Evolutionary conservation across 2,329 filamentous ascomycete genomes (phyloP), one percentile per base, ranked within the genome.

Genomic region (Hypoxylon sp.): DNA sequence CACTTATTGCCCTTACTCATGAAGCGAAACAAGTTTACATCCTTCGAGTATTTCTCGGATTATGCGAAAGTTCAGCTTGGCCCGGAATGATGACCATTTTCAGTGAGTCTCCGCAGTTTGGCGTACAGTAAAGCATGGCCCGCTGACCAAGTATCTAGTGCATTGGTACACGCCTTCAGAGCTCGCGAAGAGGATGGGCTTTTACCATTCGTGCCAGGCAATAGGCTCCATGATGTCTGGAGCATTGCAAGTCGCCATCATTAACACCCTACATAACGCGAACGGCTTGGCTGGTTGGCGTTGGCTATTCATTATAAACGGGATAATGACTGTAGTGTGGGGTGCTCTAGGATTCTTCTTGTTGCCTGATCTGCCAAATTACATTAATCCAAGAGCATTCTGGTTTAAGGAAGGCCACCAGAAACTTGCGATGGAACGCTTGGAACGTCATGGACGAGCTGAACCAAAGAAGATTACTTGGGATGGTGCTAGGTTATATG

Each of bases 281-380:
- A 76, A 73, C 2, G 85, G 85, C 0, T 79, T 86, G 71, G 77
- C 84, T 0, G 85, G 85, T 0, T 87, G 85, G 85, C 75, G 82
- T 27, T 85, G 83, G 85, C 77, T 88, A 0, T 89, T 88, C 57
- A 82, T 89, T 25, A 86, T 89, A 48, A 87, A 88, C 65, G 86
- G 84, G 1, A 79, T 87, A 27, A 88, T 88, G 76, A 86, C 84
- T 1, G 79, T 88, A 2, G 82, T 83, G 0, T 82, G 88, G 8
- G 85, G 85, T 0, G 58, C 85, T 1, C 80, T 84, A 1, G 86
- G 86, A 0, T 87, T 84, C 70, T 74, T 87, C 44, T 82, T 88
- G 31, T 69, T 81, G 27, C 82, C 82, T 0, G 82, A 82, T 14
- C 78, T 83, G 8, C 82, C 82, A 0, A 81, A 81, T 37, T 77